Base-by-base conservation (phyloP, 2,329 filamentous ascomycete species). In the Colletotrichum lupini region DNA sequence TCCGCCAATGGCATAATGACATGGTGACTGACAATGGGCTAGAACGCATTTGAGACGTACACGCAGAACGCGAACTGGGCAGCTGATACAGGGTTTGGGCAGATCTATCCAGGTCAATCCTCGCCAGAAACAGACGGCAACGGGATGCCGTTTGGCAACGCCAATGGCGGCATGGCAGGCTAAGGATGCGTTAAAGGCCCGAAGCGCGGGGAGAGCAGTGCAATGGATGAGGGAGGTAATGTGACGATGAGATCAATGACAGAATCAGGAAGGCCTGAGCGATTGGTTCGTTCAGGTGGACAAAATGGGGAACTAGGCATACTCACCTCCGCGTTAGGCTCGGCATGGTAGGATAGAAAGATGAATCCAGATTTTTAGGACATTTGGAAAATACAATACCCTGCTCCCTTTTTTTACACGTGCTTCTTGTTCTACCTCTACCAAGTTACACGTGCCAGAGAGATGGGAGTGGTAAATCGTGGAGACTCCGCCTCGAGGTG, bases 31-130 rank as follows among this genome's bases (percentile, higher is more conserved):
- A 61, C 60, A 83, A 75, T 30, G 9, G 35, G 5, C 46, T 65
- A 91, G 89, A 86, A 86, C 56, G 86, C 87, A 14, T 87, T 91
- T 60, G 89, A 91, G 73, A 90, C 85, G 64, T 91, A 87, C 74
- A 85, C 89, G 0, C 89, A 91, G 65, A 85, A 80, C n/a, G 85
- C 87, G 16, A 86, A 85, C 55, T 90, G 88, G 84, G 87, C 85
- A 30, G 81, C 83, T 3, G 88, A 90, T 37, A 85, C 87, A 69
- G 84, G 85, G 19, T 88, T 89, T 76, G 85, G 87, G 66, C 85
- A 90, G 74, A 82, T 79, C 4, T 80, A 73, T 82, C 75, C 72
- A 0, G 68, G 63, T 5, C 68, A 74, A 63, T 46, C 68, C 16
- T 67, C 72, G 22, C 72, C 67, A 19, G 72, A 74, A 59, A 71